phyloP scores from a whole-genome alignment of 169 alveolate species.

The Plasmodium adleri region DNA sequence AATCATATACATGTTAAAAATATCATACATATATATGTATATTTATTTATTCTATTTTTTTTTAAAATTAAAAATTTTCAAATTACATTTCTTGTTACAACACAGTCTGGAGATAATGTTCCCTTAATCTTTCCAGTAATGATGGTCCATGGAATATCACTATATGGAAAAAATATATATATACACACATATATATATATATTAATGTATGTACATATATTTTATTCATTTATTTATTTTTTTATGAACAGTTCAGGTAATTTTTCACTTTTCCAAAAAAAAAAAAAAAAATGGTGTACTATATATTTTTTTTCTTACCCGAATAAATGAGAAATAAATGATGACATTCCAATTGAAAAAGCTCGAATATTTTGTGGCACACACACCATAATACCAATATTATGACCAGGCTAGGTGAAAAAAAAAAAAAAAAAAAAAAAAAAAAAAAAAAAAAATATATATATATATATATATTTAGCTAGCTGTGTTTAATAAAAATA shows the following conservation, averaged over 20 bases:
- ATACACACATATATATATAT: not conserved
- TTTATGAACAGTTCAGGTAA: not conserved
- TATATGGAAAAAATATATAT: not conserved
- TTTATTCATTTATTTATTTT: not conserved
- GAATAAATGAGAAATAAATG: conserved; percentile 52
- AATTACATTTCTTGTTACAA: conserved; percentile 58
- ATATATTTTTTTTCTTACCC: conserved; percentile 14
- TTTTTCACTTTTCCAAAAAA: no score
- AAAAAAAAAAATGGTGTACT: not conserved
- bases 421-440: not conserved
- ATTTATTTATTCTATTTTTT: not conserved
- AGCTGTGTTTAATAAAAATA: not conserved
- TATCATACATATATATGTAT: not conserved
- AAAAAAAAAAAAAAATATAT: not conserved
- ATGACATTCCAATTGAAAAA: conserved; percentile 59
- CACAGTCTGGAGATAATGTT: conserved; percentile 52
- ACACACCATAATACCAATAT: conserved; percentile 45
- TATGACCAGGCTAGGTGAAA: conserved; percentile 41
- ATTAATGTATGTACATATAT: no score
- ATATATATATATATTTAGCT: not conserved
- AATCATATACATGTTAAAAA: not conserved
- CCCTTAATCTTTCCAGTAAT: conserved; percentile 63
- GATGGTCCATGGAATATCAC: conserved; percentile 71
- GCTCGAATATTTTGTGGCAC: conserved; percentile 43
- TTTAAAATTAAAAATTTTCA: not conserved